Base-by-base conservation (phyloP, 2,329 filamentous ascomycete species). In the Lasiodiplodia sp. region DNA sequence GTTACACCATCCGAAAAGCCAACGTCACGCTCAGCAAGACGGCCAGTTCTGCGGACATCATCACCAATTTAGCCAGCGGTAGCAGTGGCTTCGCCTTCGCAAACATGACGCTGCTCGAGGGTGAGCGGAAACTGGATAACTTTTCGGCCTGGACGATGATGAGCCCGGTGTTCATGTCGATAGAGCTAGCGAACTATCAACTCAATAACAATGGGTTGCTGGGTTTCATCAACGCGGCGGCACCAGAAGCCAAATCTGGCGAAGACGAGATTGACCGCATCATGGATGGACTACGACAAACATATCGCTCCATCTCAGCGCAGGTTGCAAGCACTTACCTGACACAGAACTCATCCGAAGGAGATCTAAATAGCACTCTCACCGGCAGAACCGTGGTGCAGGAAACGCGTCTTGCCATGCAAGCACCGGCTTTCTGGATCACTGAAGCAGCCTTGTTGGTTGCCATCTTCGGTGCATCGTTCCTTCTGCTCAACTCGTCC, bases 361-460 rank as follows among this genome's bases (percentile, higher is more conserved):
- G 23, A 6, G 14, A 31, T 11, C 25, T 7, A 18, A n/a, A 56
- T 18, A 3, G 12, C n/a, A 56, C 52, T 34, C 52, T 56, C 12
- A 37, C 25, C 52, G 55, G 55, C 16, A 38, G 3, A 1, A 57
- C 55, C 6, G 31, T 57, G 12, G 1, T 28, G 16, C 28, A 38
- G 4, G 55, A 57, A 5, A 37, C 18, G 18, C 55, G 55, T 18
- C 55, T 57, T 6, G 16, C 16, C 7, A 38, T 57, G 28, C 55
- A 57, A 38, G 55, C 55, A 8, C 55, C 31, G 8, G 28, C 55
- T 5, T 57, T 57, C n/a, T 57, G 55, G 55, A n/a, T 56, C 16
- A 56, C 16, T 2, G 52, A 56, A 18, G 25, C 18, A 14, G 52
- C 52, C 5, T 14, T 56, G 52, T 7, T 56, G 52, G 3, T 34